Conservation (phyloP, 495 filamentous ascomycete genomes). For the Letharia lupina region DNA sequence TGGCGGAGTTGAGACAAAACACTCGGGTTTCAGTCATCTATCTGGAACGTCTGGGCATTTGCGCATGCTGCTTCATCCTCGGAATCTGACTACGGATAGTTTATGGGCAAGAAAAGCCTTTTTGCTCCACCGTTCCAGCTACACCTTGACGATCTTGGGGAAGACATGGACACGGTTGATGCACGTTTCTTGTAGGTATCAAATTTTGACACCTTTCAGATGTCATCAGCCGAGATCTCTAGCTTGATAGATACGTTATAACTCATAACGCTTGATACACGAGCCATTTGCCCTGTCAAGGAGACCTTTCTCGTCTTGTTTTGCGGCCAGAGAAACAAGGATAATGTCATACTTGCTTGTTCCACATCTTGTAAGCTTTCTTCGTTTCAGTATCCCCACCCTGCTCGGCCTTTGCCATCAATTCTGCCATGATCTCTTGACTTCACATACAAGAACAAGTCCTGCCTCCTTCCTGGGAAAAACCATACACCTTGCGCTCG, state of each 20-base stretch:
- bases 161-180: no score
- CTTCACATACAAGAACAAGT: neutral
- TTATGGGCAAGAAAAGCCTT: no score
- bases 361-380: neutral
- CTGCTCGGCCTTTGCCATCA: neutral
- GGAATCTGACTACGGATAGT: no score
- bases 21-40: no score
- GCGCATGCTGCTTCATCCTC: no score
- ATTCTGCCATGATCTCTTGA: neutral
- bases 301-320: neutral
- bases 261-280: neutral
- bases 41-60: no score
- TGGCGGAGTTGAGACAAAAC: no score
- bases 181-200: neutral
- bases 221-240: neutral
- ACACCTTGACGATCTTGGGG: no score
- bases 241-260: neutral
- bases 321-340: neutral
- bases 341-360: neutral
- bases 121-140: no score
- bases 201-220: neutral
- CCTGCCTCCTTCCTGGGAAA: neutral
- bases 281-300: neutral
- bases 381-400: neutral
- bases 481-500: neutral